These are phyloP conservation scores for Amphibolis antarctica DNA, from an alignment of 106 monocot genomes.

Conservation along the genomic window DNA sequence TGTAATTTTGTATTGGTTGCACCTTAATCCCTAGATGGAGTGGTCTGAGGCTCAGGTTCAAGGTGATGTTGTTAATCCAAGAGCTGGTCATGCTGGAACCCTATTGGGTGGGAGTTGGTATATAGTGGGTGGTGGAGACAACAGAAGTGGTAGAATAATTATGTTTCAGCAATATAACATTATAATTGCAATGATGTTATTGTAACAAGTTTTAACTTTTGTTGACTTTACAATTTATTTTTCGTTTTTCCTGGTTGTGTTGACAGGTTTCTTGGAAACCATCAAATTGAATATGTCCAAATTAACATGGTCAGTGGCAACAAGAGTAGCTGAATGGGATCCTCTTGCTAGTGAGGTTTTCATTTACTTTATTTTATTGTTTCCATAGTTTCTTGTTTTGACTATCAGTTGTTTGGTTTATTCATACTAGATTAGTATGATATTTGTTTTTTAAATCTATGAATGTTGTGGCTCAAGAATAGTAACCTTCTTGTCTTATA, in stretches of 20 bases:
- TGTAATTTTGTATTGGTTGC: background rate
- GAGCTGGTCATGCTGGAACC: conserved; percentile 81
- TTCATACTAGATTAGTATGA: background rate
- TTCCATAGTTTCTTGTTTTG: background rate
- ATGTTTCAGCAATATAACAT: background rate
- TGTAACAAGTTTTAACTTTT: background rate
- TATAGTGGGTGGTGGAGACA: conserved; percentile 94
- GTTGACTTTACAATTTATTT: background rate
- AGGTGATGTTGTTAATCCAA: conserved; percentile 45
- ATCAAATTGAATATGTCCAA: conserved; percentile 69
- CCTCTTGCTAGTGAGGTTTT: conserved; percentile 91
- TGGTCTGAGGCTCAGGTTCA: conserved; percentile 74
- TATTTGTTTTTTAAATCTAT: background rate
- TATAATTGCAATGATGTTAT: background rate
- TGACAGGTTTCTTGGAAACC: conserved; percentile 66
- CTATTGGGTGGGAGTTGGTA: conserved; percentile 55
- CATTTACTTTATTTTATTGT: background rate
- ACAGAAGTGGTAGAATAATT: conserved; percentile 41
- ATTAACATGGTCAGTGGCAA: conserved; percentile 60
- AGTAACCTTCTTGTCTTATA: too few species aligned
- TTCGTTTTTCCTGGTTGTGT: background rate
- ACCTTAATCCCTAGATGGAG: conserved; percentile 79
- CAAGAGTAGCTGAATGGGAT: conserved; percentile 42
- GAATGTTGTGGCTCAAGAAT: too few species aligned
- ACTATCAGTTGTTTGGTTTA: background rate